Conservation (phyloP, 345 rosid species). For the Citrus sp. region DNA sequence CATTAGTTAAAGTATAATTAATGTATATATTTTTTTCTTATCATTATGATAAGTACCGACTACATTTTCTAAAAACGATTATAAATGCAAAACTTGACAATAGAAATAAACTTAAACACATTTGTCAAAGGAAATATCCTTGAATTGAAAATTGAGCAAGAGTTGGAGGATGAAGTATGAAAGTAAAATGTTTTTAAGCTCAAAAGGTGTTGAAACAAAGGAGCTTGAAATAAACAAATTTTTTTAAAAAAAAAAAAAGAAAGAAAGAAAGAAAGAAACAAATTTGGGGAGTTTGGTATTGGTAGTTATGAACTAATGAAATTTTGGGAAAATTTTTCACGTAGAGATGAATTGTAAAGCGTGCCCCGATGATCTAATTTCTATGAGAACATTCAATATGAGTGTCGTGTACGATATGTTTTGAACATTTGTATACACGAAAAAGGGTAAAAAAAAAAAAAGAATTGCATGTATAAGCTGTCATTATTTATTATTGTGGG, state of each 20-base stretch:
- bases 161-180: neutral
- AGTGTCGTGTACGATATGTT: conserved; percentile 7
- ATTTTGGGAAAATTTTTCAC: neutral
- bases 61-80: too few relatives aligned
- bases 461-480: neutral
- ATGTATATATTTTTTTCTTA: too few relatives aligned
- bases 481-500: neutral
- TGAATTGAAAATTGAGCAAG: neutral
- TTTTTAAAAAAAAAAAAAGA: too few relatives aligned
- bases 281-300: neutral
- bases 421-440: neutral
- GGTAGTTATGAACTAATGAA: neutral
- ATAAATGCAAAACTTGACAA: too few relatives aligned
- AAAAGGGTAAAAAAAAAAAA: too few relatives aligned
- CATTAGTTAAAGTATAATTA: too few relatives aligned
- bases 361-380: neutral
- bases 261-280: neutral
- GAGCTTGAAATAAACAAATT: too few relatives aligned
- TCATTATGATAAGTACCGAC: too few relatives aligned
- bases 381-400: neutral
- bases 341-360: neutral
- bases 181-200: too few relatives aligned
- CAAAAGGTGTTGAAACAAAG: neutral
- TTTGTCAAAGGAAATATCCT: neutral
- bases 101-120: too few relatives aligned